Evolutionary conservation across 1,284 basidiomycete species (phyloP), one percentile per base, ranked within the genome.

Genomic region (Ceratobasidium sp.): DNA sequence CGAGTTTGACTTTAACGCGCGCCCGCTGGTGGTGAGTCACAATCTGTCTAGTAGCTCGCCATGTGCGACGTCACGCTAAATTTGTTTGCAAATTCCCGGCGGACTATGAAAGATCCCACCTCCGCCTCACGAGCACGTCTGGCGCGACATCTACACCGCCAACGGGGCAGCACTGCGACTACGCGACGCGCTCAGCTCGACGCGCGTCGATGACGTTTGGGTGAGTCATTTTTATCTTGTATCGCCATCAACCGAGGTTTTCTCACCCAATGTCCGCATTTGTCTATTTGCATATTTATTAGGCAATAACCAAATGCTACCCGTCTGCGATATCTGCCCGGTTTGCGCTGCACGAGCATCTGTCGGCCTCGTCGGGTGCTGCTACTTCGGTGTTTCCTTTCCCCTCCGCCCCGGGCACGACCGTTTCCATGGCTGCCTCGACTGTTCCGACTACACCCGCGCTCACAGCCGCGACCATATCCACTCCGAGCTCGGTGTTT

Each of bases 241-340:
- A 48, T 65, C 50, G 52, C 62, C 73, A 57, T 65, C 52, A 38
- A 40, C 73, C 17, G 20, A 64, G 52, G 65, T 75, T 75, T 62
- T 75, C 73, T 66, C 61, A 61, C 73, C 33, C 73, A n/a, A 66
- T 75, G n/a, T 64, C 70, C 62, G n/a, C n/a, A 28, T 57, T 28
- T 33, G 48, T 46, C 57, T 42, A 46, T 61, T 50, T 54, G n/a
- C 50, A 9, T 20, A 67, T 50, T 23, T 54, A 69, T 56, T 48
- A 75, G 73, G 38, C 62, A 9, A 65, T 75, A 52, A 66, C 73
- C 0, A 75, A 75, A 28, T n/a, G 13, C 3, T 75, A 75, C 40
- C 73, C 73, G 26, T 44, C 28, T 12, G 73, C 73, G 10, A 65
- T 75, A 40, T 17, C 73, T 4, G 73, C 73, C 2, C 73, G 73